Base-by-base conservation (phyloP, 1,139 yeast genomes). In the Suhomyces chickasaworum region DNA sequence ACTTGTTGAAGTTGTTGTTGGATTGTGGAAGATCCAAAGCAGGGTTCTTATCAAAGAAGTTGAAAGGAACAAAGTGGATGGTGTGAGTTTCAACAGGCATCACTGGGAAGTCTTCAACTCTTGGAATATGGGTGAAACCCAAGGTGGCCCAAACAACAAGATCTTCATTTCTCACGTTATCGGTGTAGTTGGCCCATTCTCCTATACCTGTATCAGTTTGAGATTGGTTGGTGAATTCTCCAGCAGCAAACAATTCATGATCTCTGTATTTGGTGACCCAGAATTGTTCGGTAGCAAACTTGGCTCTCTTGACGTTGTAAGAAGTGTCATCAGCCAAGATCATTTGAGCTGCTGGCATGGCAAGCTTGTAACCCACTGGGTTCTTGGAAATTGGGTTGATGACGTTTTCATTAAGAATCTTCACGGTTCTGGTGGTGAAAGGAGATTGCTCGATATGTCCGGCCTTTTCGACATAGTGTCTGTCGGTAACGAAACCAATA, bases 61-160 rank as follows among this genome's bases (percentile, higher is more conserved):
- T 89, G 59, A 78, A 71, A 44, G 96, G 96, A 44, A 78, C 76
- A 52, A 89, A 75, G 52, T 81, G 78, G 56, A 88, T 83, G 63
- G 78, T 84, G 59, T 75, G 78, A 57, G 81, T 81, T 71, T 89
- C 96, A 48, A 84, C 87, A 37, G 96, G 95, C 96, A 89, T 89
- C 51, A 89, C 95, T 45, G 96, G 96, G 86, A 87, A 89, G 68
- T 89, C 96, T 71, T 89, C 96, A 30, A 86, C 86, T 61, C 91
- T 80, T 57, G 95, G 95, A 60, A 88, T 81, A 65, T 89, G 96
- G 21, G 96, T 89, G 71, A 89, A 80, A 25, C 91, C 95, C 64
- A 89, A 68, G 41, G 96, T 87, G 57, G 90, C 89, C 95, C 95
- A 89, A 47, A 89, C 83, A 47, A 89, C 95, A 53, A 84, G 66